Evolutionary conservation across 495 filamentous ascomycete genomes (phyloP).

Genomic region (Chaetomium tenue): DNA sequence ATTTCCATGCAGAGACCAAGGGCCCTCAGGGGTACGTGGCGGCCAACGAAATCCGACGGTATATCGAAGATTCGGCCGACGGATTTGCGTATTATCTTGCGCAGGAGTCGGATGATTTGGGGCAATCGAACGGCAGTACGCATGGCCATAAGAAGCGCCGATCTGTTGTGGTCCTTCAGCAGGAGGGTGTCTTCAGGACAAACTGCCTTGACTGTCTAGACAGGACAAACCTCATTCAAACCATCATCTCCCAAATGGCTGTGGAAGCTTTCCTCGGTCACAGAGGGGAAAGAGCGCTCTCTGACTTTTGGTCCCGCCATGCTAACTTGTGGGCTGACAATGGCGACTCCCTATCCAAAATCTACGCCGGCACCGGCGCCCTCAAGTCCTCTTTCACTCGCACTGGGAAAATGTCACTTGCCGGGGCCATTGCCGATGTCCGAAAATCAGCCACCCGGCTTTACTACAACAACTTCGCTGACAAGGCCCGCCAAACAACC

Average conservation of each 20-base stretch:
- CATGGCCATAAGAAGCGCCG: conserved; percentile 39
- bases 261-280: conserved; percentile 75
- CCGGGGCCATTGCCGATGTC: conserved; percentile 90
- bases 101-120: conserved; percentile 60
- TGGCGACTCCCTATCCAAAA: conserved; percentile 89
- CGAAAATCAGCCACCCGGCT: conserved; percentile 89
- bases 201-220: conserved; percentile 97
- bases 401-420: conserved; percentile 91
- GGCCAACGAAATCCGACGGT: conserved; percentile 70
- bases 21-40: conserved; percentile 85
- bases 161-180: conserved; percentile 73
- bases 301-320: conserved; percentile 88
- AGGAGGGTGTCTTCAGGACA: conserved; percentile 91
- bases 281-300: conserved; percentile 59
- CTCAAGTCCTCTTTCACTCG: conserved; percentile 95
- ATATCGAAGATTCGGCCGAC: conserved; percentile 72
- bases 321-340: conserved; percentile 97
- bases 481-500: conserved; percentile 88
- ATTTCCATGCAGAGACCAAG: conserved; percentile 93
- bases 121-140: conserved; percentile 22
- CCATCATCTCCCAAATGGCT: conserved; percentile 88
- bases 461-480: conserved; percentile 96
- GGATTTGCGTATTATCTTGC: conserved; percentile 87
- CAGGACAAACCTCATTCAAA: conserved; percentile 93
- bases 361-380: conserved; percentile 95